Conservation (phyloP, 2,329 filamentous ascomycete species). For the Hypoxylon sp. region DNA sequence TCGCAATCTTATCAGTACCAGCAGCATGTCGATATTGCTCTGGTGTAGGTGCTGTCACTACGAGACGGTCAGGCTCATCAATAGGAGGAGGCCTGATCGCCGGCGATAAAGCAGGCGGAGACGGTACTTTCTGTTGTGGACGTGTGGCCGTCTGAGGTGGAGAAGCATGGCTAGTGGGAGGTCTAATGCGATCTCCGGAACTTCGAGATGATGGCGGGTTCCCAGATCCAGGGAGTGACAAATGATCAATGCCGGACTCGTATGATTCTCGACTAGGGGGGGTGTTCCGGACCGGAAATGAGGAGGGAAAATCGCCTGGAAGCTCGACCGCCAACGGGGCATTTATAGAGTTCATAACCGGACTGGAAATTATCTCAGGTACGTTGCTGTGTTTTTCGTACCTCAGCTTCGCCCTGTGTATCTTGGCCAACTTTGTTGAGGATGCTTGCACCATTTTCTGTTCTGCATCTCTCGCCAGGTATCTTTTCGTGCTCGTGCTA, state of each 20-base stretch:
- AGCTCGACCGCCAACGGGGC: conserved; percentile 70
- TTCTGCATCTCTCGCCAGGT: conserved; percentile 80
- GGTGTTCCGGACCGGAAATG: conserved; percentile 56
- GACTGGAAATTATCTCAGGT: conserved; percentile 62
- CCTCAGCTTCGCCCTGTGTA: conserved; percentile 81
- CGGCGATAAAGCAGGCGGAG: conserved; percentile 40
- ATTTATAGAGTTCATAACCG: conserved; percentile 58
- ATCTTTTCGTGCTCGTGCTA: conserved; percentile 89
- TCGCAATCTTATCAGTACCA: conserved; percentile 78
- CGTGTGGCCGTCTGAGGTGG: conserved; percentile 54
- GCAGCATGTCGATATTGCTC: conserved; percentile 70
- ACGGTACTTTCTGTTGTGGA: conserved; percentile 46
- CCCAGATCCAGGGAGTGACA: conserved; percentile 58
- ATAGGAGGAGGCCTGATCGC: conserved; percentile 46
- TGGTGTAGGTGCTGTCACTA: conserved; percentile 71
- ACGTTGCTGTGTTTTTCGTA: conserved; percentile 67
- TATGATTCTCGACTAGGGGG: conserved; percentile 68
- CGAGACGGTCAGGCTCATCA: conserved; percentile 67
- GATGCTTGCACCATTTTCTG: conserved; percentile 83
- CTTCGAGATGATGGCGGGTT: conserved; percentile 63
- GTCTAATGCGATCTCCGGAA: conserved; percentile 64
- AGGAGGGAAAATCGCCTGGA: conserved; percentile 67
- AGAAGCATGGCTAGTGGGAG: conserved; percentile 53
- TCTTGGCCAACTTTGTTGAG: conserved; percentile 85
- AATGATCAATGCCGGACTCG: conserved; percentile 68